Base-by-base conservation (phyloP, 306 rosid genomes). In the Sphenostylis stenocarpa region DNA sequence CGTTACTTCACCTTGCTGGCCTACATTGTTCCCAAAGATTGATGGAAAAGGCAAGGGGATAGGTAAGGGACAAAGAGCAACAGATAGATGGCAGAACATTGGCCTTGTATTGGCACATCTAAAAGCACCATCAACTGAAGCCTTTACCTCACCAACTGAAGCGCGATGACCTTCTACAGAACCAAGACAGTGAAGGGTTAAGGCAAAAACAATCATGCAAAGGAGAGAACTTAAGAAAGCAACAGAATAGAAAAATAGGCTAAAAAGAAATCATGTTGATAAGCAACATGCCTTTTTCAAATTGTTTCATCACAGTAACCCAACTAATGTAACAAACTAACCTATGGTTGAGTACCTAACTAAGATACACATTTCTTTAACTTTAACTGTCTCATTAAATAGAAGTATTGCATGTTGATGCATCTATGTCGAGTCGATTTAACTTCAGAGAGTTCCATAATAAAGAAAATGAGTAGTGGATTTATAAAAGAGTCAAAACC, bases 11-110 rank as follows among this genome's bases (percentile, higher is more conserved):
- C 97, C 98, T 2, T 74, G 85, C 72, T 85, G 88, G 77, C 96
- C 96, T 63, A 91, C 83, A 53, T 39, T 72, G 74, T 72, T 84
- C 14, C 96, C 85, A 36, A 94, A 94, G 70, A 94, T 91, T 28
- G 90, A 82, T 61, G 98, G 98, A 76, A 94, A 94, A 45, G 98
- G 93, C 84, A 94, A 85, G 8, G 98, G 97, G 64, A 94, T 88
- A 64, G 97, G 97, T 65, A 94, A 84, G 55, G 98, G 98, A 77
- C 91, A 84, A 67, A 51, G 89, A 67, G 90, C 88, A 64, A 62
- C 90, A 33, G 95, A 90, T 19, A 94, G 85, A 86, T 90, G 96
- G 89, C 85, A 79, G 83, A 87, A 85, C 91, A 65, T 72, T 15
- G 98, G 97, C 88, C 90, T 86, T 82, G 68, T 77, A 70, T 51